These are phyloP conservation scores for Colletotrichum viniferum DNA, from an alignment of 2,329 filamentous ascomycete genomes.

Conservation along the genomic window DNA sequence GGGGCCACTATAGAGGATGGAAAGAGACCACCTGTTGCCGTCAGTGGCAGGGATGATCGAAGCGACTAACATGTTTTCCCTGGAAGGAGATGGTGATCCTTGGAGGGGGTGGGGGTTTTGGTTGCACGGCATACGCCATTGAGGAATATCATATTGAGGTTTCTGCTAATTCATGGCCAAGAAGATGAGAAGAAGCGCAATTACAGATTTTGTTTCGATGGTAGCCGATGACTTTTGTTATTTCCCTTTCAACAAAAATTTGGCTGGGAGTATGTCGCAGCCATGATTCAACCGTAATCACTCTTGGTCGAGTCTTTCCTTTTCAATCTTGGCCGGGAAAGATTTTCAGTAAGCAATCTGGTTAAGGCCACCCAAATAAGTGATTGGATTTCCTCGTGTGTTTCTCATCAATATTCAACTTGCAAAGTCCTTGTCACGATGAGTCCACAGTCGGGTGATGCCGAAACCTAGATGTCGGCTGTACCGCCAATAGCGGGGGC, in stretches of 20 bases:
- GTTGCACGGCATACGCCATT: neutral
- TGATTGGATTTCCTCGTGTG: too few relatives aligned
- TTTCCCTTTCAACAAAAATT: neutral
- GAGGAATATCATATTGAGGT: neutral
- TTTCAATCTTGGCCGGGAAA: neutral
- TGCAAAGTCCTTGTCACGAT: neutral
- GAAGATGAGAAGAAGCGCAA: neutral
- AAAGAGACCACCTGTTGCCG: neutral
- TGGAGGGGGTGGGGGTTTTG: neutral
- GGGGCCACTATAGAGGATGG: neutral
- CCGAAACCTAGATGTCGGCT: neutral
- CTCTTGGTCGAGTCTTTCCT: neutral
- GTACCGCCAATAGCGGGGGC: neutral
- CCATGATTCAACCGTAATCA: neutral
- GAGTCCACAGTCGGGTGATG: neutral
- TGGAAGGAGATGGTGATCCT: neutral
- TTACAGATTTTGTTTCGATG: neutral
- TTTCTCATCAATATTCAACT: neutral
- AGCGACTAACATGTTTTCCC: neutral
- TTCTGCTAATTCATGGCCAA: neutral
- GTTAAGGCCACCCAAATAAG: too few relatives aligned
- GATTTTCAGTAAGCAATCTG: neutral
- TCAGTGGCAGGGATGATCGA: neutral
- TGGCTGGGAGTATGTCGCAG: neutral
- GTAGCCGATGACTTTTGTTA: neutral